phyloP scores from a whole-genome alignment of 2,329 filamentous ascomycete genomes.

The Paramyrothecium roridum region DNA sequence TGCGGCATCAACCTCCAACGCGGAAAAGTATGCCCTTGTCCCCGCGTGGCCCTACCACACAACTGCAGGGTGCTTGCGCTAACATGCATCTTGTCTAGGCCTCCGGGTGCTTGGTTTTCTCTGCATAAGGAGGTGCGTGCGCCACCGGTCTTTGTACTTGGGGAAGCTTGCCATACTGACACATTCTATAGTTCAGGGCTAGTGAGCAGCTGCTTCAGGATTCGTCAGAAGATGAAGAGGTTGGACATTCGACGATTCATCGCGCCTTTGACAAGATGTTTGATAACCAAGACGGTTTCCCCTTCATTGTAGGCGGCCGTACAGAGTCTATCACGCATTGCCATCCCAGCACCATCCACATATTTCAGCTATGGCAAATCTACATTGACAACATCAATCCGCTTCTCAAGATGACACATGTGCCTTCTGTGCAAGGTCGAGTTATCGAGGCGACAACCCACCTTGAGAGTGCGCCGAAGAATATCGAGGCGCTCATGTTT shows the following conservation, averaged over 20 bases:
- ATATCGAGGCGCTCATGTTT: slow-evolving; percentile 67
- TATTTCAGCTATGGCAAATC: slow-evolving; percentile 65
- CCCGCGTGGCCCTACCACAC: background rate
- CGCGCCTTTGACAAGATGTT: slow-evolving; percentile 60
- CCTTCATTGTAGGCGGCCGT: slow-evolving; percentile 50
- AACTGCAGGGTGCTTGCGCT: slow-evolving; percentile 2
- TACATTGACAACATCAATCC: slow-evolving; percentile 70
- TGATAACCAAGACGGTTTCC: slow-evolving; percentile 52
- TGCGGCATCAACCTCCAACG: slow-evolving; percentile 15
- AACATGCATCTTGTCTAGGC: slow-evolving; percentile 8
- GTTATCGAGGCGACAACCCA: slow-evolving; percentile 61
- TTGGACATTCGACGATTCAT: slow-evolving; percentile 52
- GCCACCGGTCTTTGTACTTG: background rate
- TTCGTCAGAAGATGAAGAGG: slow-evolving; percentile 56
- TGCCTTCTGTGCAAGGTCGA: slow-evolving; percentile 60
- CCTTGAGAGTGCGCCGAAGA: slow-evolving; percentile 48
- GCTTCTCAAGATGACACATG: slow-evolving; percentile 65
- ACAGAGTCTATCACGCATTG: slow-evolving; percentile 38
- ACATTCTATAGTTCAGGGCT: slow-evolving; percentile 43
- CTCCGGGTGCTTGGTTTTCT: slow-evolving; percentile 40
- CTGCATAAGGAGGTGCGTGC: slow-evolving; percentile 47
- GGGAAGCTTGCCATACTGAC: background rate
- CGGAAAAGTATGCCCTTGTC: slow-evolving; percentile 19
- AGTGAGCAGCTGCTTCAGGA: slow-evolving; percentile 45
- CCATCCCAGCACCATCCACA: slow-evolving; percentile 55